Evolutionary conservation across 2,329 filamentous ascomycete species (phyloP), one percentile per base, ranked within the genome.

Genomic region (Trichoderma gracile): DNA sequence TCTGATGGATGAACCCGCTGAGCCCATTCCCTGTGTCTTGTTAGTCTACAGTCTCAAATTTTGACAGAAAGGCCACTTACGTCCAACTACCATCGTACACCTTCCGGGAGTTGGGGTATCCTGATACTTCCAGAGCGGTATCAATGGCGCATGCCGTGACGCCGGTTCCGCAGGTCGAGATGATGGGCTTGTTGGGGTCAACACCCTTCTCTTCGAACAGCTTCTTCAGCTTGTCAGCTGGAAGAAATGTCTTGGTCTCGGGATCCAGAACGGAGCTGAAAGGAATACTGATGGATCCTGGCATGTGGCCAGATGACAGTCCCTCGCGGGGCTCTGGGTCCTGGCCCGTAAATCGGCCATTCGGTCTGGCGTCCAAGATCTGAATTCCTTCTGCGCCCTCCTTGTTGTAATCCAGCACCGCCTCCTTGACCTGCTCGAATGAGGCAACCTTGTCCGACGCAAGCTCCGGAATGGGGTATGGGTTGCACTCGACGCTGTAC

Each of bases 21-120:
- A 43, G 87, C 88, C 86, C 87, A 90, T 78, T 88, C 86, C 25
- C 86, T 88, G 64, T 66, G 17, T 46, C 33, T 45, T 54, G 47
- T 66, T 42, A 64, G 60, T n/a, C 4, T 2, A 23, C 1, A n/a
- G 12, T 45, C 9, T 15, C 8, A 15, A 2, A 19, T 30, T 8
- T 21, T 21, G 15, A 21, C 19, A 33, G 3, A n/a, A 6, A 9
- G 15, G 38, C 15, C 23, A 89, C 91, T 87, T 82, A 96, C 85
- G 95, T 98, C 95, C 95, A 99, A 77, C 93, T 97, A 54, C 95
- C 95, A 76, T 99, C 95, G 73, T 99, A 99, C 23, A 99, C 82
- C 73, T 85, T 88, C 69, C 91, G 86, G 62, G 85, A 85, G 66
- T 88, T 84, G 0, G 84, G 78, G 73, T 87, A 93, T 1, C 88